Base-by-base conservation (phyloP, 768 basidiomycete genomes). In the Candolleomyces efflorescens region DNA sequence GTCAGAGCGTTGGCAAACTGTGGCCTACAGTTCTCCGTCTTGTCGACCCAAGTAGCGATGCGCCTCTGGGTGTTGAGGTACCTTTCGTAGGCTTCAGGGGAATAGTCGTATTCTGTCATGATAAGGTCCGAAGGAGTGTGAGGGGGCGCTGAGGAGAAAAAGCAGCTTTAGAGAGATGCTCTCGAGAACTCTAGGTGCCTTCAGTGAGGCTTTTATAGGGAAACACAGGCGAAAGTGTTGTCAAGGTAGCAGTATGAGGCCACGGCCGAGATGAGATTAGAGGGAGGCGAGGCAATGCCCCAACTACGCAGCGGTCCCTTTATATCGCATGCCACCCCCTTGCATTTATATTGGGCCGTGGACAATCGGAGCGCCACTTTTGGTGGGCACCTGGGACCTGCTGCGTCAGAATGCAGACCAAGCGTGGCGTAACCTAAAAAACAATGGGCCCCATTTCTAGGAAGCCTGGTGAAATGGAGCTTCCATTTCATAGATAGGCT, bases 51-150 rank as follows among this genome's bases (percentile, higher is more conserved):
- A 60, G 75, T 71, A 0, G 76, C 71, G 15, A 83, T 79, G 58
- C 79, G 73, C 57, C 70, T 26, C 65, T 80, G 81, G n/a, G 77
- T 81, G 24, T 70, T 73, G 53, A 78, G 27, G 64, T 78, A 72
- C 10, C 72, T 75, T 54, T 82, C 73, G 62, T 76, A 71, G 26
- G 81, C 82, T 63, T 79, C 81, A 18, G 81, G 81, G 54, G 82
- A 83, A 67, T 73, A 83, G 70, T 83, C 82, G 77, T 84, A 84
- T 67, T 84, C 82, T 26, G 82, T 83, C 82, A 84, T 84, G 52
- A 60, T 60, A 59, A 46, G 32, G 22, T 3, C 10, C 17, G 22
- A 18, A 53, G 22, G 15, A 27, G 5, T 20, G 23, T n/a, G 18
- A 24, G 46, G 23, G n/a, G 49, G 27, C 18, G 49, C n/a, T 50